Evolutionary conservation across 805 yeast species (phyloP).

Genomic region (Sporopachydermia quercuum): DNA sequence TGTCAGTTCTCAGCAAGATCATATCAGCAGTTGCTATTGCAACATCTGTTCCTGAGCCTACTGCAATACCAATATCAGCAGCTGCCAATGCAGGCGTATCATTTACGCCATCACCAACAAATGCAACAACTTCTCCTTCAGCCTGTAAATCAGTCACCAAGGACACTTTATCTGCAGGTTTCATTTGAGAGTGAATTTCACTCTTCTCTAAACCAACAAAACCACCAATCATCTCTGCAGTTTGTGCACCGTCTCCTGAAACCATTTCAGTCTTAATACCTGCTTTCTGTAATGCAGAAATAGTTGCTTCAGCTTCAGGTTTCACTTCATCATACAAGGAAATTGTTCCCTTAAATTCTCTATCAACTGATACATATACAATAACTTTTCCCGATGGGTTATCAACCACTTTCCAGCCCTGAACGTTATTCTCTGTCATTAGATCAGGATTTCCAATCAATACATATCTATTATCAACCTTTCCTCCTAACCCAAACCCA

Average conservation of each 20-base stretch:
- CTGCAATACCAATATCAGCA: conserved; percentile 67
- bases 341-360: conserved; percentile 37
- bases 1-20: conserved; percentile 39
- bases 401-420: not conserved
- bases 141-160: conserved; percentile 41
- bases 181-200: conserved; percentile 51
- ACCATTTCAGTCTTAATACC: conserved; percentile 58
- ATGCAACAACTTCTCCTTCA: conserved; percentile 38
- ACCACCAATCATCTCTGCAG: conserved; percentile 53
- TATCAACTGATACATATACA: conserved; percentile 34
- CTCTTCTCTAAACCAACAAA: conserved; percentile 40
- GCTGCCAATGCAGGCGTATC: conserved; percentile 69
- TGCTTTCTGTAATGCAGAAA: conserved; percentile 23
- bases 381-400: not conserved
- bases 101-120: conserved; percentile 78
- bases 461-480: not conserved
- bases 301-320: conserved; percentile 40
- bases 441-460: not conserved
- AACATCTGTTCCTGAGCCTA: conserved; percentile 63
- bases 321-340: conserved; percentile 46
- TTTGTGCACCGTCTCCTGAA: conserved; percentile 54
- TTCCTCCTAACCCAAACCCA: not conserved
- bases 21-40: conserved; percentile 67
- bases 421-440: not conserved
- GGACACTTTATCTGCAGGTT: conserved; percentile 59